Percentiles rank a stretch among this genome's conserved stretches.
Evolutionary conservation across 140 eudicot species (phyloP).

Genomic region (Bidens hawaiensis): DNA sequence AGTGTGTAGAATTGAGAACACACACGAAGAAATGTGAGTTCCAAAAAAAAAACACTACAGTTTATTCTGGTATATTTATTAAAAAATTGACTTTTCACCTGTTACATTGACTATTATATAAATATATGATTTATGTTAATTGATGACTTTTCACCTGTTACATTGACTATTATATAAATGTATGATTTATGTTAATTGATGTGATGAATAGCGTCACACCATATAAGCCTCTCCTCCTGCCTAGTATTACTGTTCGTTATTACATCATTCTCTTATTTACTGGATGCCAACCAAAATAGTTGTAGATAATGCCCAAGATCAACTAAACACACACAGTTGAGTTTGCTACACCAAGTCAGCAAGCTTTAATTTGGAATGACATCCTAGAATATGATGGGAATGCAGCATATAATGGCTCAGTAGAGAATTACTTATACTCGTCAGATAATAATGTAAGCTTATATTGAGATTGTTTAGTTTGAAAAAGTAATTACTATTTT

Average conservation of each 20-base stretch:
- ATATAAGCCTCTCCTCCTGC: background rate
- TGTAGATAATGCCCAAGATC: slow-evolving; percentile 21
- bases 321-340: slow-evolving; percentile 18
- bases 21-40: too few relatives aligned
- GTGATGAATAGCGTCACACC: background rate
- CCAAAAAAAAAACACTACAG: too few relatives aligned
- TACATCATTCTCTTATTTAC: slow-evolving; percentile 7
- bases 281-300: slow-evolving; percentile 10
- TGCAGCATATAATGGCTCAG: slow-evolving; percentile 32
- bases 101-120: background rate
- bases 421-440: slow-evolving; percentile 23
- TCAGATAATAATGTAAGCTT: slow-evolving; percentile 40
- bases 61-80: too few relatives aligned
- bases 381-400: slow-evolving; percentile 28
- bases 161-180: background rate
- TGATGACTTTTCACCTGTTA: background rate
- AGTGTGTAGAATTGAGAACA: too few relatives aligned
- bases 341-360: slow-evolving; percentile 24
- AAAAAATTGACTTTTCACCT: background rate
- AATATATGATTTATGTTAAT: background rate
- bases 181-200: background rate
- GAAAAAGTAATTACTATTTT: background rate
- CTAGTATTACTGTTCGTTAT: background rate
- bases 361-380: slow-evolving; percentile 45
- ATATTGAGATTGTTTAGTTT: slow-evolving; percentile 4